phyloP scores from a whole-genome alignment of 495 filamentous ascomycete genomes.

The Daldinia vernicosa region DNA sequence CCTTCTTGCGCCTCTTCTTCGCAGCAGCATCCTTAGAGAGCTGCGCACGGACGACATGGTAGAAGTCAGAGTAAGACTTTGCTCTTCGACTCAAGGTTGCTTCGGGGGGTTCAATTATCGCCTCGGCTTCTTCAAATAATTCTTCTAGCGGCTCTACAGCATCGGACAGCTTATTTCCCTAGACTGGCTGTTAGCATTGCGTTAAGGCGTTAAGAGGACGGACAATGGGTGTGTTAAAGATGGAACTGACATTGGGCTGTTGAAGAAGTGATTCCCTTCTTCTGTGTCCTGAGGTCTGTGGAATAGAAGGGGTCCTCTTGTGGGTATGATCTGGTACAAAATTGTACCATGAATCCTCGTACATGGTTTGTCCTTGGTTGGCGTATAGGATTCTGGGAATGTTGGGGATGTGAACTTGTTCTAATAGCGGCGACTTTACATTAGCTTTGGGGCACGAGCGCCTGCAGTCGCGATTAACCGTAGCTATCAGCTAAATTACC shows the following conservation, averaged over 20 bases:
- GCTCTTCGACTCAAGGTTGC: conserved; percentile 70
- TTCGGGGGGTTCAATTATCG: conserved; percentile 64
- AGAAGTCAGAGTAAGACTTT: conserved; percentile 81
- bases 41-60: conserved; percentile 67
- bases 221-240: background rate
- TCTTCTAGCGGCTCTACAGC: conserved; percentile 53
- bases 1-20: conserved; percentile 53
- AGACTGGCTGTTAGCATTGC: conserved; percentile 30
- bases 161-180: conserved; percentile 55
- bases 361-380: conserved; percentile 58
- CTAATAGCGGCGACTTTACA: background rate
- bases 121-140: conserved; percentile 60
- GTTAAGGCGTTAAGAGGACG: conserved; percentile 11
- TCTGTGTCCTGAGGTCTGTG: conserved; percentile 58
- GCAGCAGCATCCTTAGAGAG: conserved; percentile 56
- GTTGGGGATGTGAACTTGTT: background rate
- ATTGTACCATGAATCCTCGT: conserved; percentile 79
- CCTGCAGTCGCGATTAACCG: too few relatives aligned
- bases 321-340: conserved; percentile 65
- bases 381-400: background rate
- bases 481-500: too few relatives aligned
- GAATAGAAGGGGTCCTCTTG: conserved; percentile 51
- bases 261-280: conserved; percentile 72
- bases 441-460: background rate
- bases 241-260: conserved; percentile 69